Percentiles rank a stretch among this genome's conserved stretches.
phyloP scores from a whole-genome alignment of 1,139 yeast genomes.

The Lizanozyma gosingica region DNA sequence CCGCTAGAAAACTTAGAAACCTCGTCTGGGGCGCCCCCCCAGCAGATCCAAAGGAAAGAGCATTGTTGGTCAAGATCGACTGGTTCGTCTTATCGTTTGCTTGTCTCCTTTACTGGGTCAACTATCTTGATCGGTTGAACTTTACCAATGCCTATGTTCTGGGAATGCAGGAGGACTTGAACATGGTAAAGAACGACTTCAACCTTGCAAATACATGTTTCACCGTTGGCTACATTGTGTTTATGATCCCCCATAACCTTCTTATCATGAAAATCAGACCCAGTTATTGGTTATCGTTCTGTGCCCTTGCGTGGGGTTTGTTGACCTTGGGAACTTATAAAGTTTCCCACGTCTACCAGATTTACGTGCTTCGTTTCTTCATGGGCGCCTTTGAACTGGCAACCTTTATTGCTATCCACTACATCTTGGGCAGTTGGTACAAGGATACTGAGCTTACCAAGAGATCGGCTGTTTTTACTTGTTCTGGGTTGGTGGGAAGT shows the following conservation, averaged over 20 bases:
- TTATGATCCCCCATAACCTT: constrained; percentile 49
- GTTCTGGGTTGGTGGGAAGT: constrained; percentile 45
- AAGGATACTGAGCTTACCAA: constrained; percentile 39
- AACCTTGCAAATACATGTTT: constrained; percentile 47
- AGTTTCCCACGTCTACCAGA: constrained; percentile 32
- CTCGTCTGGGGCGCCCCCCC: constrained; percentile 34
- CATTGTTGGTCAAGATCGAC: constrained; percentile 41
- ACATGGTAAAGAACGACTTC: constrained; percentile 39
- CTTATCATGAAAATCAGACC: constrained; percentile 44
- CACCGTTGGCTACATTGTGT: constrained; percentile 51
- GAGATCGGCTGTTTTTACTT: constrained; percentile 43
- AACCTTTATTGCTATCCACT: constrained; percentile 46
- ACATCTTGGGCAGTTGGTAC: constrained; percentile 46
- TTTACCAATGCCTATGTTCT: constrained; percentile 51
- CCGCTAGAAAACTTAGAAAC: not conserved
- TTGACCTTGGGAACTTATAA: constrained; percentile 43
- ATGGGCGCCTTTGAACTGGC: constrained; percentile 48
- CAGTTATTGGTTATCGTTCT: constrained; percentile 44
- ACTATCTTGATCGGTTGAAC: constrained; percentile 38
- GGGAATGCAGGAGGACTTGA: constrained; percentile 48
- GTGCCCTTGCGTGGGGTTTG: constrained; percentile 48
- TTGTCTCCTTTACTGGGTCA: constrained; percentile 47
- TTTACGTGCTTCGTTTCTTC: constrained; percentile 45
- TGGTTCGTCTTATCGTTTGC: constrained; percentile 48
- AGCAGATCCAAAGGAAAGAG: constrained; percentile 27